Conservation (phyloP, 306 rosid species). For the Luffa aegyptiaca region DNA sequence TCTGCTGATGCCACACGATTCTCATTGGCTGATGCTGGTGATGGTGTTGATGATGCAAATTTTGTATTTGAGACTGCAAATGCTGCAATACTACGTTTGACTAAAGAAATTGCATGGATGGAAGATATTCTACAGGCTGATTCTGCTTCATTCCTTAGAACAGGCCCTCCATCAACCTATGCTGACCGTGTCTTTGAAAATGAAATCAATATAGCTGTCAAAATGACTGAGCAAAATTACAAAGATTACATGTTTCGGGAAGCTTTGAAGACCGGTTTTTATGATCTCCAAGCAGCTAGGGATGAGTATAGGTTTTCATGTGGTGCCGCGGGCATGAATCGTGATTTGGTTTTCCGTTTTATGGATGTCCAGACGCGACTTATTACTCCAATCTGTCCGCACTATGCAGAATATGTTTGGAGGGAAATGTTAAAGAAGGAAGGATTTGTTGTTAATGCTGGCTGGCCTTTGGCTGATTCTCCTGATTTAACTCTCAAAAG, state of each 20-base stretch:
- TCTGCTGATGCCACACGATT: conserved; percentile 90
- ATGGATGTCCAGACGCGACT: conserved; percentile 95
- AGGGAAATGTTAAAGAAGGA: conserved; percentile 67
- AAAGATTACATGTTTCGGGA: conserved; percentile 71
- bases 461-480: conserved; percentile 74
- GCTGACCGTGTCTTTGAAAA: conserved; percentile 75
- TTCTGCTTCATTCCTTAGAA: conserved; percentile 53
- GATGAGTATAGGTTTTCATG: conserved; percentile 86
- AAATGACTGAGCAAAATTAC: conserved; percentile 66
- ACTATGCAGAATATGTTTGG: conserved; percentile 84
- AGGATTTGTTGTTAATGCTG: conserved; percentile 75
- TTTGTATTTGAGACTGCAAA: conserved; percentile 85
- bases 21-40: conserved; percentile 95
- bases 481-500: conserved; percentile 65
- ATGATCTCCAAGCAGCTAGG: conserved; percentile 82
- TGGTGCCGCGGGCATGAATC: conserved; percentile 64
- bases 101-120: conserved; percentile 81
- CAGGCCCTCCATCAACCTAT: conserved; percentile 67
- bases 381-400: conserved; percentile 83
- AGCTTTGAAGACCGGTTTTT: conserved; percentile 84
- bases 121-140: conserved; percentile 65
- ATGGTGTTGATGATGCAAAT: conserved; percentile 92
- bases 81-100: conserved; percentile 75
- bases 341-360: conserved; percentile 55
- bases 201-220: conserved; percentile 72